Percentiles rank a stretch among this genome's conserved stretches.
These are phyloP conservation scores for Gossypium longicalyx DNA, from an alignment of 345 rosid genomes.

Conservation along the genomic window DNA sequence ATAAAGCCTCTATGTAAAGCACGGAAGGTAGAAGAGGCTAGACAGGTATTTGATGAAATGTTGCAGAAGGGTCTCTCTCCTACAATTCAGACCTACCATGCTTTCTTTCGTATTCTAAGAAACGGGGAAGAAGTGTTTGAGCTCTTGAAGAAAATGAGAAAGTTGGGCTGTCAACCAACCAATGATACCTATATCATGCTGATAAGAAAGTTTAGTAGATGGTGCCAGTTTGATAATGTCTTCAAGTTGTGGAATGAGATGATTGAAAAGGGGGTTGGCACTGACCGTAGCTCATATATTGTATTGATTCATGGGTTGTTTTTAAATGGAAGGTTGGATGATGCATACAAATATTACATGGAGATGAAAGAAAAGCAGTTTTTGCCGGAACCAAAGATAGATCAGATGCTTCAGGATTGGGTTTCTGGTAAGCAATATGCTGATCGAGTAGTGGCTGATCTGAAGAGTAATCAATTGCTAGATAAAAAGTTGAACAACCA, in stretches of 20 bases:
- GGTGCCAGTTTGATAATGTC: slow-evolving; percentile 73
- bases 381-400: slow-evolving; percentile 61
- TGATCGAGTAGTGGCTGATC: slow-evolving; percentile 25
- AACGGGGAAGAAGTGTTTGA: slow-evolving; percentile 69
- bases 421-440: slow-evolving; percentile 52
- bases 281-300: slow-evolving; percentile 73
- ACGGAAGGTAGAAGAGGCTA: slow-evolving; percentile 56
- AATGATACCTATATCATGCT: slow-evolving; percentile 77
- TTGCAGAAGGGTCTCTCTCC: slow-evolving; percentile 46
- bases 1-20: slow-evolving; percentile 77
- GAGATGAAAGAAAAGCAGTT: slow-evolving; percentile 77
- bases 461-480: slow-evolving; percentile 23
- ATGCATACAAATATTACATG: slow-evolving; percentile 58
- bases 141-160: slow-evolving; percentile 69
- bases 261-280: slow-evolving; percentile 59
- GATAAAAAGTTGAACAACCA: slow-evolving; percentile 17
- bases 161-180: slow-evolving; percentile 60
- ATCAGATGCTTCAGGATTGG: slow-evolving; percentile 68
- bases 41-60: slow-evolving; percentile 60
- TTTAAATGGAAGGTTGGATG: slow-evolving; percentile 75
- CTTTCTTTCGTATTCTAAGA: slow-evolving; percentile 56
- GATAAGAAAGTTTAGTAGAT: slow-evolving; percentile 80
- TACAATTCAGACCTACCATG: slow-evolving; percentile 68
- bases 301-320: slow-evolving; percentile 89
- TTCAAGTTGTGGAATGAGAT: slow-evolving; percentile 71